phyloP scores from a whole-genome alignment of 2,329 filamentous ascomycete species.

The Alternaria sp. region DNA sequence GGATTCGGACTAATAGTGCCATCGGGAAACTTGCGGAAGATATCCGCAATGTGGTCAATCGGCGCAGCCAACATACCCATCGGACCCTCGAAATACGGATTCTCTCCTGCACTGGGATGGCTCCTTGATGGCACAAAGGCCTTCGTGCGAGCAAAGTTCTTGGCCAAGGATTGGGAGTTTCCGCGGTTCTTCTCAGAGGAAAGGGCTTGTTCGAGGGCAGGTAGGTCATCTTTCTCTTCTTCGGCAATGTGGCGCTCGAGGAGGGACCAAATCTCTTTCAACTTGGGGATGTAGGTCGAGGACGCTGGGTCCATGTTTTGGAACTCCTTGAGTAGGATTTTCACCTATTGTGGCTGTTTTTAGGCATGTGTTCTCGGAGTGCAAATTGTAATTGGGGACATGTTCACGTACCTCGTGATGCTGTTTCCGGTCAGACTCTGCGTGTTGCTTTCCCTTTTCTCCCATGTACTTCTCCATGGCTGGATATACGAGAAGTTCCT shows the following conservation, averaged over 20 bases:
- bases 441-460: conserved; percentile 39
- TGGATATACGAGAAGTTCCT: conserved; percentile 57
- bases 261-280: conserved; percentile 33
- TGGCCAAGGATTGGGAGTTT: conserved; percentile 37
- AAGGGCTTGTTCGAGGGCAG: conserved; percentile 36
- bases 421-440: conserved; percentile 45
- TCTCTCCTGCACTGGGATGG: conserved; percentile 53
- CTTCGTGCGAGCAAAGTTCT: conserved; percentile 43
- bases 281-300: conserved; percentile 32
- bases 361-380: neutral
- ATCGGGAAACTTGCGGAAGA: conserved; percentile 64
- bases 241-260: conserved; percentile 43
- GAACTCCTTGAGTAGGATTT: conserved; percentile 41
- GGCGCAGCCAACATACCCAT: conserved; percentile 64
- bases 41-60: conserved; percentile 63
- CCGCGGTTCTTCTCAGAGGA: conserved; percentile 19
- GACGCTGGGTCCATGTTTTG: conserved; percentile 37
- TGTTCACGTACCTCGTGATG: conserved; percentile 39
- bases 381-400: neutral
- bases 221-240: conserved; percentile 44
- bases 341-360: conserved; percentile 29
- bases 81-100: conserved; percentile 65
- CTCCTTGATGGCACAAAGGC: conserved; percentile 40
- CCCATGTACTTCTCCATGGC: conserved; percentile 49
- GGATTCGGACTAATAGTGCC: conserved; percentile 36